phyloP scores from a whole-genome alignment of 108 stramenopile species.

The Skeletonema potamos region DNA sequence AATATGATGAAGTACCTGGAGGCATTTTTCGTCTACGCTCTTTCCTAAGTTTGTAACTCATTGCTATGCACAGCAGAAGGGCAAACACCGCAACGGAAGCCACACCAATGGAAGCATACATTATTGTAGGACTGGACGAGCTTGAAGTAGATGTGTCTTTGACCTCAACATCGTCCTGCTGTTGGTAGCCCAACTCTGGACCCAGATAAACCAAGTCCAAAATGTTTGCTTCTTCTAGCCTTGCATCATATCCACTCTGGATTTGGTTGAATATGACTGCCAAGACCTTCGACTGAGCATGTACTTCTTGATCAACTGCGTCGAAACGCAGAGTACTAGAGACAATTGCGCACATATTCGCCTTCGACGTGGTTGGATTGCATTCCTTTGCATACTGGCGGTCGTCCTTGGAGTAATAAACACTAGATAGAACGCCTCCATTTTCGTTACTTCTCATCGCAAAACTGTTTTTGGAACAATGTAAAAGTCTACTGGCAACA shows the following conservation, averaged over 20 bases:
- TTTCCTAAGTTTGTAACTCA: constrained; percentile 9
- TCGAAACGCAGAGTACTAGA: constrained; percentile 23
- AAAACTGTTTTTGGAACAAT: constrained; percentile 7
- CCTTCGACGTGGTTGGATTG: constrained; percentile 13
- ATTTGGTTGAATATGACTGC: constrained; percentile 23
- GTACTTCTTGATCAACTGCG: constrained; percentile 10
- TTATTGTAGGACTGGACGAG: not conserved
- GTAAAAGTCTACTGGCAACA: constrained; percentile 16
- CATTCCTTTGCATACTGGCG: constrained; percentile 13
- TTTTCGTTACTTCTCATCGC: not conserved
- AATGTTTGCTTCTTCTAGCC: constrained; percentile 7
- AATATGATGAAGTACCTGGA: not conserved
- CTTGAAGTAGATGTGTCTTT: not conserved
- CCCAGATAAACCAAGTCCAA: constrained; percentile 21
- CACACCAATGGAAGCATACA: constrained; percentile 20
- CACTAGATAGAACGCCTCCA: constrained; percentile 20
- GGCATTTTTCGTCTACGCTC: constrained; percentile 11
- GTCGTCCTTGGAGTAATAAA: constrained; percentile 24
- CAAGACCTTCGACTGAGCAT: constrained; percentile 13
- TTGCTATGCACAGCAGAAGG: constrained; percentile 5
- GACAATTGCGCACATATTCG: constrained; percentile 35
- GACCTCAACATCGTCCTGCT: not conserved
- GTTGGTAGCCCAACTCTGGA: constrained; percentile 9
- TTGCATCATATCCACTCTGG: not conserved
- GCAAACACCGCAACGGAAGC: constrained; percentile 18